Evolutionary conservation across 2,329 filamentous ascomycete species (phyloP), one percentile per base, ranked within the genome.

Genomic region (Xylariaceae sp.): DNA sequence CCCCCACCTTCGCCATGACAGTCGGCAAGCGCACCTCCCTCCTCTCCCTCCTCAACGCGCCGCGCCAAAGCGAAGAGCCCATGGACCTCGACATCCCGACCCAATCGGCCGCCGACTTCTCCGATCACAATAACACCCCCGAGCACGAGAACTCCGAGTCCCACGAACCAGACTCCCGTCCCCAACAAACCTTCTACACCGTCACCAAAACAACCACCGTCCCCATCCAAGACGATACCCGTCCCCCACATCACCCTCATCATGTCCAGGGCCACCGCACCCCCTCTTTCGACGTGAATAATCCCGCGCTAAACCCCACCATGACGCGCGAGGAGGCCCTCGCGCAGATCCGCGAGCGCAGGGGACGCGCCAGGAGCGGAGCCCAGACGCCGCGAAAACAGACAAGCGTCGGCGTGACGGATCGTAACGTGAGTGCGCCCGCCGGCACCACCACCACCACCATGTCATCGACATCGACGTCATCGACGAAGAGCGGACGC

Each of bases 311-410:
- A 61, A 86, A 81, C 48, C 83, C 84, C 4, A 88, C 85, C 45
- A 85, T 88, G 82, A 84, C 84, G 30, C 81, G 89, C 56, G 89
- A 91, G 72, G 81, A 91, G 72, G 89, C 89, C 2, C 80, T 93
- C 13, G 87, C 87, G 57, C 85, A 87, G 71, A 92, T 93, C 65
- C 81, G 86, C 56, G 86, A 90, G 74, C 80, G 89, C 34, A 77
- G 89, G 56, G 88, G 88, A 5, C 78, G 89, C 51, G 88, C 89
- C 58, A 81, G 85, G 65, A 90, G 87, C 71, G 82, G 83, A 2
- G 80, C 83, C 4, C 76, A 80, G 61, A 88, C 87, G 47, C 85
- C 85, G 8, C 76, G 78, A 62, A 84, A 82, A 73, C 80, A 82
- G 71, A 82, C 83, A 78, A 71, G 83, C 45, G 76, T 79, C 62